These are phyloP conservation scores for Trametes maxima DNA, from an alignment of 768 basidiomycete species.

Conservation along the genomic window DNA sequence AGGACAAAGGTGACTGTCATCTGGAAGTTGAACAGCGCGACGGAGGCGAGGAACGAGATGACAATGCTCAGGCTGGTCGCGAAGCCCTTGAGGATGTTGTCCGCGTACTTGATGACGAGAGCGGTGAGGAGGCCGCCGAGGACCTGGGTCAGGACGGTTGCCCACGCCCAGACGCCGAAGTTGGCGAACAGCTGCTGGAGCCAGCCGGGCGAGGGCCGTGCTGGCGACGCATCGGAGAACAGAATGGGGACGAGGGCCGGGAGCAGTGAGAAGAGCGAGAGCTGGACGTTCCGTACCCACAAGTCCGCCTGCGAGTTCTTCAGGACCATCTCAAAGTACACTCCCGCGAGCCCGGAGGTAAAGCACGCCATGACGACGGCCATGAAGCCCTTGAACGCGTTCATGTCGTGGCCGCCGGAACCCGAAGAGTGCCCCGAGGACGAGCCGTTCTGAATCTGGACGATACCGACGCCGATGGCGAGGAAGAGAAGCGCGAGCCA, in stretches of 20 bases:
- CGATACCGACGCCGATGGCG: constrained; percentile 86
- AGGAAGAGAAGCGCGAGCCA: constrained; percentile 87
- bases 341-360: constrained; percentile 94
- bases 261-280: constrained; percentile 90
- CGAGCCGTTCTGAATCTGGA: constrained; percentile 47
- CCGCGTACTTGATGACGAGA: constrained; percentile 91
- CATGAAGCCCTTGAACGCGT: constrained; percentile 80
- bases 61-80: constrained; percentile 94
- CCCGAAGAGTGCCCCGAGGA: not conserved
- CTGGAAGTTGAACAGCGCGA: constrained; percentile 86
- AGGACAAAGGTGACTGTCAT: constrained; percentile 86
- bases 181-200: constrained; percentile 67
- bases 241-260: constrained; percentile 84
- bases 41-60: constrained; percentile 90
- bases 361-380: constrained; percentile 92
- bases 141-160: constrained; percentile 85
- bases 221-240: constrained; percentile 45
- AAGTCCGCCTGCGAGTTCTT: constrained; percentile 89
- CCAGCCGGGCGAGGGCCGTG: constrained; percentile 29
- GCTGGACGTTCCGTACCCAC: constrained; percentile 96
- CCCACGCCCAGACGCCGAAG: constrained; percentile 92
- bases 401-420: constrained; percentile 57
- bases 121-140: constrained; percentile 92
- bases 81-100: constrained; percentile 92
- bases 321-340: constrained; percentile 98